Conservation (phyloP, 208 protist species). For the Wallacemonas sp. region DNA sequence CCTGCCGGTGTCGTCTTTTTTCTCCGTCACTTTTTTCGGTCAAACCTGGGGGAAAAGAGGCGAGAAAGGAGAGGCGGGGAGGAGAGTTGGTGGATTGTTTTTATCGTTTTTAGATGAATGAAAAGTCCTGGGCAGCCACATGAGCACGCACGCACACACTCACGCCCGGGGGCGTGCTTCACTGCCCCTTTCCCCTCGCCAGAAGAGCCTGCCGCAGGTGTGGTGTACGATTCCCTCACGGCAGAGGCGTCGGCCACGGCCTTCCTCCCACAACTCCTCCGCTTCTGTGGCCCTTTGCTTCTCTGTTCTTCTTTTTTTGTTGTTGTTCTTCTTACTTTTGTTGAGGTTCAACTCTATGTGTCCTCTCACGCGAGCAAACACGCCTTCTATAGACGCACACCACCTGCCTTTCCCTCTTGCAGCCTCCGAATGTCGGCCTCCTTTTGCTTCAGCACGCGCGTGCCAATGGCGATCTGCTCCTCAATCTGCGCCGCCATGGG, state of each 20-base stretch:
- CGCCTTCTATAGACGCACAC: constrained; percentile 1
- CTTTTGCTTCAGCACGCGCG: constrained; percentile 24
- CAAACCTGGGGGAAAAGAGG: not conserved
- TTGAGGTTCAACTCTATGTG: too few species aligned
- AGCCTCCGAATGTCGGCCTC: constrained; percentile 1
- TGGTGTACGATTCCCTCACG: too few species aligned
- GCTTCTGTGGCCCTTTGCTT: too few species aligned
- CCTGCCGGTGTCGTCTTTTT: constrained; percentile 64
- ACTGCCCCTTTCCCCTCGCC: too few species aligned
- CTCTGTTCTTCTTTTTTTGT: not conserved
- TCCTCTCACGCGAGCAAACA: too few species aligned
- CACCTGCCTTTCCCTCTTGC: not conserved
- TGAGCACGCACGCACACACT: too few species aligned
- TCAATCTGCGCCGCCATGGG: constrained; percentile 20
- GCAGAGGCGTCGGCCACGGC: too few species aligned
- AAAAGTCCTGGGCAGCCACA: too few species aligned
- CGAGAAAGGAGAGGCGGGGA: not conserved
- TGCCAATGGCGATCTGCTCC: constrained; percentile 25
- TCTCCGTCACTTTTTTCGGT: not conserved
- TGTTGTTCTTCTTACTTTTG: too few species aligned
- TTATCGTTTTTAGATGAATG: not conserved
- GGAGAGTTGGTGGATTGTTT: not conserved
- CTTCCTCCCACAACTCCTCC: too few species aligned
- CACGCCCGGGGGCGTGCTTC: too few species aligned
- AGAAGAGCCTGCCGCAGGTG: too few species aligned